Conservation (phyloP, 257 asterid species). For the Nicotiana attenuata region DNA sequence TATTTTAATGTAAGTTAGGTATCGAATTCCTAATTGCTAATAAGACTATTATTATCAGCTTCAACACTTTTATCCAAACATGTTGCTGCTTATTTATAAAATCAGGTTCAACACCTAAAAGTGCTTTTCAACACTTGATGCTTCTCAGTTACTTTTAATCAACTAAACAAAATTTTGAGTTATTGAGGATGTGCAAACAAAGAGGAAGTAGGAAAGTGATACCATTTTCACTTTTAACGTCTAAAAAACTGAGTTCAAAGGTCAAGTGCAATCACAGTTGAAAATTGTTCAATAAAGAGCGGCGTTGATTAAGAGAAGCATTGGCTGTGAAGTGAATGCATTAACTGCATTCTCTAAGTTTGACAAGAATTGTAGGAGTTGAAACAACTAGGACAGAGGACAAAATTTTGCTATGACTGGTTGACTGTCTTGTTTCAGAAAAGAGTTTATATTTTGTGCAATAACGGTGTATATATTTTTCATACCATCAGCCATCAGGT, state of each 20-base stretch:
- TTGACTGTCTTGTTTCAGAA: not conserved
- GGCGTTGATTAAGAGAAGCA: not conserved
- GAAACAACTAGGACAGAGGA: not conserved
- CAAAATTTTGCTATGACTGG: not conserved
- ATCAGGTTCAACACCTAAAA: too few species aligned
- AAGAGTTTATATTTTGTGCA: too few species aligned
- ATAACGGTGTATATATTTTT: too few species aligned
- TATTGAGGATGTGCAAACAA: not conserved
- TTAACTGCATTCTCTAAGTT: not conserved
- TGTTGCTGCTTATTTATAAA: too few species aligned
- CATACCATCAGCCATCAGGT: too few species aligned
- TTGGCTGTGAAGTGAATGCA: not conserved
- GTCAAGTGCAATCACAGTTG: not conserved
- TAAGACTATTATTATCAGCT: not conserved
- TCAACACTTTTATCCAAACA: too few species aligned
- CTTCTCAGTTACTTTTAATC: too few species aligned
- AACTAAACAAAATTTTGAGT: not conserved
- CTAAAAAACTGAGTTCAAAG: not conserved
- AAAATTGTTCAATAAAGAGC: not conserved
- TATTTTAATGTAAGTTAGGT: not conserved
- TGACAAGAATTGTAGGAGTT: not conserved
- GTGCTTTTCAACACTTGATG: too few species aligned
- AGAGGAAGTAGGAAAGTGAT: not conserved
- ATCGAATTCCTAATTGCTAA: not conserved
- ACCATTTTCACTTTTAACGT: not conserved